Evolutionary conservation across 1,284 basidiomycete species (phyloP).

Genomic region (Filobasidium uniguttulatum): DNA sequence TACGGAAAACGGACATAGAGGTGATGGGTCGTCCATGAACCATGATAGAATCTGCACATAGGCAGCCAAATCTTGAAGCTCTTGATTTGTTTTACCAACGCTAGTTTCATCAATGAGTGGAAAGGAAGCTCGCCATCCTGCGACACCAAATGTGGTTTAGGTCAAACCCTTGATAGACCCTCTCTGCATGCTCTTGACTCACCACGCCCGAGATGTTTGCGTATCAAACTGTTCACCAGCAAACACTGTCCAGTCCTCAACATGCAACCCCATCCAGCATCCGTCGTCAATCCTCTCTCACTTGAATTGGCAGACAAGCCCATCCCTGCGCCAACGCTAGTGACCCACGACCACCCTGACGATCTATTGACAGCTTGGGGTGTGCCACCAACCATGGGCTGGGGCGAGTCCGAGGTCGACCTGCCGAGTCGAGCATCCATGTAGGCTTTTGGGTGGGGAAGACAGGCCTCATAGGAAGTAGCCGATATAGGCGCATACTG

Average conservation of each 20-base stretch:
- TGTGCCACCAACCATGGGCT: not conserved
- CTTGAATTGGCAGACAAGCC: conserved; percentile 14
- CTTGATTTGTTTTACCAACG: conserved; percentile 1
- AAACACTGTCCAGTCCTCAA: conserved; percentile 84
- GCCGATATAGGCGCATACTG: conserved; percentile 73
- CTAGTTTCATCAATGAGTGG: not conserved
- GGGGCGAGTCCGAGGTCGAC: not conserved
- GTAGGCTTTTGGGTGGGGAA: conserved; percentile 17
- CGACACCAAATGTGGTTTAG: not conserved
- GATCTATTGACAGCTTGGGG: not conserved
- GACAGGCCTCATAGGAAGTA: conserved; percentile 38
- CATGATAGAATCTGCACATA: conserved; percentile 83
- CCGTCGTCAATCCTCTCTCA: conserved; percentile 75
- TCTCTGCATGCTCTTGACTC: conserved; percentile 28
- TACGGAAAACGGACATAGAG: conserved; percentile 83
- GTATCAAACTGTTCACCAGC: conserved; percentile 73
- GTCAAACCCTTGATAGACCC: not conserved
- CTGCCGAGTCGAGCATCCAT: not conserved
- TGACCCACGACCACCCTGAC: not conserved
- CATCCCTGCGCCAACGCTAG: conserved; percentile 16
- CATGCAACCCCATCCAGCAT: conserved; percentile 98
- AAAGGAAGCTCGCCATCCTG: conserved; percentile 58
- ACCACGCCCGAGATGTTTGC: conserved; percentile 76
- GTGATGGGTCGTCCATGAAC: conserved; percentile 85
- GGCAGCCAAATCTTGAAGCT: conserved; percentile 34